Conservation (phyloP, 164 flowering plant species). For the Euptelea pleiosperma region DNA sequence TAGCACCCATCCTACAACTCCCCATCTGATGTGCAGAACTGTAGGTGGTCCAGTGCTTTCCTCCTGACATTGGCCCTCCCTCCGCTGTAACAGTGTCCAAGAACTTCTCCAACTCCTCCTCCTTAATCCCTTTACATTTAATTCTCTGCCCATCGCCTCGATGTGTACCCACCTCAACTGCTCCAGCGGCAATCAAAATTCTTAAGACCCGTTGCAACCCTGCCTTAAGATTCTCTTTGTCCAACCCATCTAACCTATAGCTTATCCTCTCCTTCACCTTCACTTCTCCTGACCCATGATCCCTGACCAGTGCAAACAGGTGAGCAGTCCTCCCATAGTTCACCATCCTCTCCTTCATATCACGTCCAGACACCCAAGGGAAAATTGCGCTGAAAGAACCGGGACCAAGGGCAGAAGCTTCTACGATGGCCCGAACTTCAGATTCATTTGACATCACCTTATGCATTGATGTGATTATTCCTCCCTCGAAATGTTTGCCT, state of each 20-base stretch:
- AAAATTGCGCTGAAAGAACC: constrained; percentile 24
- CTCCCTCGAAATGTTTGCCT: constrained; percentile 39
- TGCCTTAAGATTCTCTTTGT: constrained; percentile 30
- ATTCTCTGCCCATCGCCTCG: constrained; percentile 34
- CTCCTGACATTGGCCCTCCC: constrained; percentile 20
- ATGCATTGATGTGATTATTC: constrained; percentile 36
- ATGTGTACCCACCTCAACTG: constrained; percentile 42
- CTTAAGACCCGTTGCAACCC: constrained; percentile 31
- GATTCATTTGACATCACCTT: constrained; percentile 24
- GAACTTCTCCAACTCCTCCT: constrained; percentile 36
- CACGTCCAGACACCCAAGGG: constrained; percentile 43
- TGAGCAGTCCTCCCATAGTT: constrained; percentile 34
- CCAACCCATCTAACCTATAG: constrained; percentile 23
- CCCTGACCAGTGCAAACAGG: constrained; percentile 34
- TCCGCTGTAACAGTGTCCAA: constrained; percentile 21
- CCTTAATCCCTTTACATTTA: constrained; percentile 27
- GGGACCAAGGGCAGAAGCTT: constrained; percentile 35
- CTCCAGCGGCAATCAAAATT: constrained; percentile 47
- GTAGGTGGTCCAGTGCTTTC: constrained; percentile 27
- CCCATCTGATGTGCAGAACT: constrained; percentile 45
- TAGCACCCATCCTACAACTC: constrained; percentile 42
- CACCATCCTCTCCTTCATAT: constrained; percentile 31
- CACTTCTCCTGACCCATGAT: constrained; percentile 37
- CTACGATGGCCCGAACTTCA: constrained; percentile 22
- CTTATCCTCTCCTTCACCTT: constrained; percentile 25